Evolutionary conservation across 257 asterid species (phyloP), one percentile per base, ranked within the genome.

Genomic region (Leptodermis oblonga): DNA sequence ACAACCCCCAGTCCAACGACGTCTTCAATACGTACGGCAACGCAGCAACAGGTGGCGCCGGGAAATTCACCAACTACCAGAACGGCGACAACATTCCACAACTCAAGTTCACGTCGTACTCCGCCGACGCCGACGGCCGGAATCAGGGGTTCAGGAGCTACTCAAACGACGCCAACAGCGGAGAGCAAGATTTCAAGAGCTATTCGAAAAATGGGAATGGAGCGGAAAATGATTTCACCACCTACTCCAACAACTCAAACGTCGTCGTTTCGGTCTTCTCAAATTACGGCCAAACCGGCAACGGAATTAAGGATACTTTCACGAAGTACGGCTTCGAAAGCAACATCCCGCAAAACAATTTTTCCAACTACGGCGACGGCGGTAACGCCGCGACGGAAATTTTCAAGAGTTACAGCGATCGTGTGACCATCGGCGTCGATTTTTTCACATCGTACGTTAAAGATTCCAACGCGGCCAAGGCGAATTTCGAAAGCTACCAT

Each of bases 361-460:
- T 93, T 79, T 41, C 69, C 45, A 90, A 83, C 34, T 92, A 90
- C 71, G 98, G 92, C 36, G 80, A 82, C 55, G 75, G 36, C 0
- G 92, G 74, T 2, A 87, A 90, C 68, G 87, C 74, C 0, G 90
- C 55, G 0, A 41, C 73, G 28, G 89, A 88, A 33, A 75, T 71
- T 23, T 93, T 93, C 89, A 79, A 20, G 15, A 78, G 26, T 31
- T 92, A 90, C 77, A 81, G 97, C 56, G 92, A 88, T 39, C 82
- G 84, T 34, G 46, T 96, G 26, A 90, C 88, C 36, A 92, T 88
- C 31, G 97, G 97, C 0, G 91, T 80, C 69, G 96, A 90, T 78
- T 52, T 62, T 0, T 92, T 92, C 72, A 68, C 72, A 3, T 85
- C 88, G 11, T 90, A 92, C 69, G 86, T 78, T 20, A 86, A 80